Evolutionary conservation across 2,329 filamentous ascomycete species (phyloP), one percentile per base, ranked within the genome.

Genomic region (Hypocrella siamensis): DNA sequence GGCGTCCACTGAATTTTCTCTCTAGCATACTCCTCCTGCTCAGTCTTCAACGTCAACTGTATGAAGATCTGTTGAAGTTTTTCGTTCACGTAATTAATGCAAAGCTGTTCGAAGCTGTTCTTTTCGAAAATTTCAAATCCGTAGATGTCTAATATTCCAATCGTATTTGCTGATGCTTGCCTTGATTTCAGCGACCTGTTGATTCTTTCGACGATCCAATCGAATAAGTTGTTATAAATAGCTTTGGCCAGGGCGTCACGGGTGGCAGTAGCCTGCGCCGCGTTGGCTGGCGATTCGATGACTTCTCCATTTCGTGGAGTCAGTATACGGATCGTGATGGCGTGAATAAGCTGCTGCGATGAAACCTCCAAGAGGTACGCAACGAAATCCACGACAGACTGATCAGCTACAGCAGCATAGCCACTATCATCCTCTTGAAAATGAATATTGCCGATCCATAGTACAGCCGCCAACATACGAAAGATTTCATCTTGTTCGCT

Each of bases 51-150:
- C 0, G 90, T 98, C 45, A 98, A 65, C 56, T 98, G 90, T 44
- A 98, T 98, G 52, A 98, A 98, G 47, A 98, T 96, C 51, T 98
- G 90, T 57, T 98, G 90, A 35, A 98, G 64, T 58, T 98, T 98
- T 60, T 98, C 90, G 56, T 98, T 98, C 49, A 96, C 92, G 49
- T 96, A 98, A 63, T 98, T 98, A 67, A 98, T 98, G 59, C 90
- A 98, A 6, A 98, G 72, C 57, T 98, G 90, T 54, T 98, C 90
- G 47, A 98, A 98, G 42, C 83, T 94, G 62, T 98, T 98, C 61
- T 88, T 90, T 53, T 98, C 90, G 44, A 98, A 98, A 43, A 98
- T 98, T 52, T 98, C 90, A 48, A 98, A 98, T 3, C 90, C 90
- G 53, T 98, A 98, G 43, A 98, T 98, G 66, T 98, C 90, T 42